Evolutionary conservation across 805 yeast genomes (phyloP).

Genomic region (Candida tallmaniae): DNA sequence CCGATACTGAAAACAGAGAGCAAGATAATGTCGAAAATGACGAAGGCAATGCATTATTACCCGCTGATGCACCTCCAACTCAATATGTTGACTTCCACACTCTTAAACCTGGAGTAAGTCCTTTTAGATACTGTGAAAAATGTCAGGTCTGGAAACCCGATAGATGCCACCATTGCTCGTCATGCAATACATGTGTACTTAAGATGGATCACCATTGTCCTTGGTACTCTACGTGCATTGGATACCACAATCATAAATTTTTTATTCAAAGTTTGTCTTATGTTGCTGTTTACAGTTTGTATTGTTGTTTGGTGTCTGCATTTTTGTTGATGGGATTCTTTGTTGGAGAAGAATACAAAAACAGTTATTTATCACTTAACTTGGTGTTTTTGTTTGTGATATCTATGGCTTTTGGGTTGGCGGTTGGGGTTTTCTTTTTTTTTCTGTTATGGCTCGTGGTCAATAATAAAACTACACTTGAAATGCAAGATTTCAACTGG

Average conservation of each 20-base stretch:
- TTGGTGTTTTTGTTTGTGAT: conserved; percentile 59
- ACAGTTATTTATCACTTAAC: conserved; percentile 47
- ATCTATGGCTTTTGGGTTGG: conserved; percentile 48
- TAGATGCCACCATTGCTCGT: conserved; percentile 53
- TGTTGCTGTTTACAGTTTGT: conserved; percentile 42
- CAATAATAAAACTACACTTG: conserved; percentile 76
- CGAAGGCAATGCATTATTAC: background rate
- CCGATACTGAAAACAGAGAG: background rate
- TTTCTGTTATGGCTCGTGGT: conserved; percentile 58
- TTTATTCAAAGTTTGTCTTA: conserved; percentile 71
- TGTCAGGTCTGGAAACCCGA: conserved; percentile 59
- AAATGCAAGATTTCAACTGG: conserved; percentile 55
- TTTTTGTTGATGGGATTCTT: conserved; percentile 48
- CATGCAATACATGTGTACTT: conserved; percentile 43
- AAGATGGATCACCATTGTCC: conserved; percentile 70
- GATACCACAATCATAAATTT: conserved; percentile 72
- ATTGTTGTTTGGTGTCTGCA: conserved; percentile 39
- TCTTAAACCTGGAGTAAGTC: conserved; percentile 46
- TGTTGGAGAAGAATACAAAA: conserved; percentile 30
- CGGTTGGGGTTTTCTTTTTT: conserved; percentile 44
- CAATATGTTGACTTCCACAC: conserved; percentile 32
- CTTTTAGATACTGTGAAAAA: conserved; percentile 55
- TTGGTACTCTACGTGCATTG: conserved; percentile 90
- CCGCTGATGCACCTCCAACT: conserved; percentile 23
- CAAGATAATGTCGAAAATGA: background rate